phyloP scores from a whole-genome alignment of 257 asterid species.

The Ocimum tenuiflorum region DNA sequence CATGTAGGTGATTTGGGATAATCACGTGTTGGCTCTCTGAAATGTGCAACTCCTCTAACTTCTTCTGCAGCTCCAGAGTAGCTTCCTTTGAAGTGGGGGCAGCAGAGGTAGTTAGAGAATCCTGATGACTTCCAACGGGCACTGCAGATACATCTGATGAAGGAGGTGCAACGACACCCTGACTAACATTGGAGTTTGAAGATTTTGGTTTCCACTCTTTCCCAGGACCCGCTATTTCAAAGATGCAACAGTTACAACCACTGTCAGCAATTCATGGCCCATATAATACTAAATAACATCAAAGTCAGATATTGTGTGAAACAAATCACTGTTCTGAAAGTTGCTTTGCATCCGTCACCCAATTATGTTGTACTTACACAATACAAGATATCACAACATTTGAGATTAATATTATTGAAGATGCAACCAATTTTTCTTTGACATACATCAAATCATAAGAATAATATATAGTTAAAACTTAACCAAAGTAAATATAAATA shows the following conservation, averaged over 20 bases:
- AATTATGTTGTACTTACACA: background rate
- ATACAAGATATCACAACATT: background rate
- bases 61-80: constrained; percentile 50
- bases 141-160: constrained; percentile 38
- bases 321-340: background rate
- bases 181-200: constrained; percentile 37
- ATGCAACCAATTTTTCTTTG: background rate
- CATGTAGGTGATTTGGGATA: constrained; percentile 79
- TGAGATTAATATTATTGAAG: background rate
- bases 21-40: constrained; percentile 67
- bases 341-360: background rate
- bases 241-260: constrained; percentile 12
- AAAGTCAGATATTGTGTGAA: background rate
- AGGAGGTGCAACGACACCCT: constrained; percentile 33
- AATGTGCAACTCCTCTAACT: constrained; percentile 51
- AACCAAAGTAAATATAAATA: background rate
- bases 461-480: background rate
- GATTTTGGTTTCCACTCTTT: constrained; percentile 95
- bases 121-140: constrained; percentile 39
- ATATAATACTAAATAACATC: background rate
- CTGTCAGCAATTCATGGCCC: constrained; percentile 8
- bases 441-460: constrained; percentile 1
- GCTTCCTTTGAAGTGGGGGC: constrained; percentile 43
- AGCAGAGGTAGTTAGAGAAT: constrained; percentile 27
- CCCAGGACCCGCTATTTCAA: constrained; percentile 46